Base-by-base conservation (phyloP, 2,329 filamentous ascomycete species). In the Elsinoe necatrix region DNA sequence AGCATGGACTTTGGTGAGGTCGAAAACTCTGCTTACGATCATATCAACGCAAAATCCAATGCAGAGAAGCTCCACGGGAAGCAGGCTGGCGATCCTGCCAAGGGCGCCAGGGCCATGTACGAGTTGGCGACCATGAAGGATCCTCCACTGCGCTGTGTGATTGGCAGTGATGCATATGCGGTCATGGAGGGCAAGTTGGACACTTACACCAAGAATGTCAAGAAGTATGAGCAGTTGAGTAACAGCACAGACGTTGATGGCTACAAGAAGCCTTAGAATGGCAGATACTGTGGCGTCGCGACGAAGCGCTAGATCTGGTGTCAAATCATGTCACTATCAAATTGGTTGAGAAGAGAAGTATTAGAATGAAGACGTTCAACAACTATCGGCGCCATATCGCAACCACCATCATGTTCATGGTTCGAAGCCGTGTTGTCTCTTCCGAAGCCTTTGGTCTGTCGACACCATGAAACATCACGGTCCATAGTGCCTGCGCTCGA, bases 161-260 rank as follows among this genome's bases (percentile, higher is more conserved):
- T 83, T 9, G 80, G 80, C 0, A 77, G 71, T 0, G 80, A 82
- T 66, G 77, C 77, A 0, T 81, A 76, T 64, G 62, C 64, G 1
- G 68, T 61, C 3, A 73, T 83, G 20, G 76, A 71, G 61, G 63
- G 67, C 0, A 82, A 81, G 68, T 70, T 81, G 20, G 73, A 80
- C 42, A 66, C 68, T 11, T 78, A 78, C 50, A 57, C 69, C 29
- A 72, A 77, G 60, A 73, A 75, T 4, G 73, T 76, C n/a, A 69
- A 73, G 6, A 75, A 74, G 50, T 80, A 76, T 65, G 73, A 79
- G 65, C 71, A 73, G 16, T 65, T 77, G 47, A 74, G 72, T 2
- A 77, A 73, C 57, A 78, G 75, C 57, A 77, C 73, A 0, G 74
- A 79, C 63, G 70, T 73, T 8, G 69, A 75, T 51, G 72, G 68